These are phyloP conservation scores for Phaeoacremonium minimum DNA, from an alignment of 2,329 filamentous ascomycete genomes.

Conservation along the genomic window DNA sequence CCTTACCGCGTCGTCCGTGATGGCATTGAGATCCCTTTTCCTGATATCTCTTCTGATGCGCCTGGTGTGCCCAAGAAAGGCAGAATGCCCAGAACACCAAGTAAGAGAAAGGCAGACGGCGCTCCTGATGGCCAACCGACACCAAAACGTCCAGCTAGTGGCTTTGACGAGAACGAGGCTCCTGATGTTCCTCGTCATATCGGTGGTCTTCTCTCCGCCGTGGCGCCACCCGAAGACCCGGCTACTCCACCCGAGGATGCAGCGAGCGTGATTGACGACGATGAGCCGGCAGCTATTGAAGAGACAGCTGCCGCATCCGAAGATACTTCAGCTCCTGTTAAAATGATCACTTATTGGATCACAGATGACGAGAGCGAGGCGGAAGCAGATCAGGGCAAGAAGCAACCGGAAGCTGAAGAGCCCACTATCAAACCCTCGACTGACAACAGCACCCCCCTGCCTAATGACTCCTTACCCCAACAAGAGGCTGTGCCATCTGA, in stretches of 20 bases:
- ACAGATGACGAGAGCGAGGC: no score
- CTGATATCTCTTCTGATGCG: conserved; percentile 27
- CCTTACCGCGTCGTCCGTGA: conserved; percentile 32
- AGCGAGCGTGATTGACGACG: conserved; percentile 4
- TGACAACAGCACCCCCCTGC: no score
- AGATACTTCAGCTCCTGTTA: no score
- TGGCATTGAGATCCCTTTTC: conserved; percentile 37
- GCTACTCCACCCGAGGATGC: conserved; percentile 8
- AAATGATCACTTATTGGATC: no score
- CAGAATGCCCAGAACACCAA: conserved; percentile 22
- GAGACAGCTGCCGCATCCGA: background rate
- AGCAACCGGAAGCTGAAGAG: no score
- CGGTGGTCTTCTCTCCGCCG: conserved; percentile 29
- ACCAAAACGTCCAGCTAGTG: conserved; percentile 36
- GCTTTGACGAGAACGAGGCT: conserved; percentile 21
- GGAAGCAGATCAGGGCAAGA: conserved; percentile 8
- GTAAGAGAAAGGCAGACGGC: conserved; percentile 48
- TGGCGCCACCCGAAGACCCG: conserved; percentile 20
- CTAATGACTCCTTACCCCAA: no score
- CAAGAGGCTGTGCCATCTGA: no score
- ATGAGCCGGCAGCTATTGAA: conserved; percentile 10
- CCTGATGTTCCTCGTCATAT: conserved; percentile 32
- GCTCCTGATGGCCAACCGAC: conserved; percentile 44
- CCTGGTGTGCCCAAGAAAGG: conserved; percentile 26
- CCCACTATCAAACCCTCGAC: no score